phyloP scores from a whole-genome alignment of 768 basidiomycete species.

The Pholiota conissans region DNA sequence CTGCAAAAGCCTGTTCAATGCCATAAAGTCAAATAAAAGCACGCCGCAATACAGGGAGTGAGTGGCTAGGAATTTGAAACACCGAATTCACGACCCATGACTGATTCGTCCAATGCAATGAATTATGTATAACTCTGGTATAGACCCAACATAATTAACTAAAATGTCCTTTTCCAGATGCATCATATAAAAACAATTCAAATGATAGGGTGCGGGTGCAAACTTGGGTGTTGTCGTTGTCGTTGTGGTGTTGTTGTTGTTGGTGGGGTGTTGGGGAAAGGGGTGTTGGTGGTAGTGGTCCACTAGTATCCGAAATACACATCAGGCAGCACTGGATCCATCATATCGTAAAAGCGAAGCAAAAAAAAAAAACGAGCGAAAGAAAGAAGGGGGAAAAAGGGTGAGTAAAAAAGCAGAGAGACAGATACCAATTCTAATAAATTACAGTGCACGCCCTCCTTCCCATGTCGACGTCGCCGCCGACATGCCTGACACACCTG shows the following conservation, averaged over 20 bases:
- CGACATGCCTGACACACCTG: slow-evolving; percentile 21
- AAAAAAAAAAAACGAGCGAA: slow-evolving; percentile 18
- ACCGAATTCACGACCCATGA: no score
- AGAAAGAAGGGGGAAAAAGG: slow-evolving; percentile 16
- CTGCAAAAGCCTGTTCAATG: no score
- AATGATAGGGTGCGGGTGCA: slow-evolving; percentile 12
- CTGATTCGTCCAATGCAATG: slow-evolving; percentile 5
- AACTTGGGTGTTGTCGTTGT: slow-evolving; percentile 1
- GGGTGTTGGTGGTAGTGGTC: slow-evolving; percentile 1
- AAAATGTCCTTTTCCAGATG: slow-evolving; percentile 33
- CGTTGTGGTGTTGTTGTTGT: not conserved
- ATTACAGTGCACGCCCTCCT: slow-evolving; percentile 41
- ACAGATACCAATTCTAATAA: slow-evolving; percentile 18
- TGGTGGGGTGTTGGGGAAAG: not conserved
- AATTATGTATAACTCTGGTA: slow-evolving; percentile 19
- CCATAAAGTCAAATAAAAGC: no score
- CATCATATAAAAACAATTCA: slow-evolving; percentile 22
- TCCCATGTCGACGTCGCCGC: slow-evolving; percentile 34
- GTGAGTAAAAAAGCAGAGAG: slow-evolving; percentile 13
- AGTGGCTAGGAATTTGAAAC: no score
- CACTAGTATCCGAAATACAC: slow-evolving; percentile 15
- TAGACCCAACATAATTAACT: slow-evolving; percentile 20
- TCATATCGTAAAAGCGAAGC: slow-evolving; percentile 1
- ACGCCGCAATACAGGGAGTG: no score
- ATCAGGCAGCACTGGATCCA: slow-evolving; percentile 17